Evolutionary conservation across 129 eudicot genomes (phyloP), one percentile per base, ranked within the genome.

Genomic region (Gnaphalium uliginosum): DNA sequence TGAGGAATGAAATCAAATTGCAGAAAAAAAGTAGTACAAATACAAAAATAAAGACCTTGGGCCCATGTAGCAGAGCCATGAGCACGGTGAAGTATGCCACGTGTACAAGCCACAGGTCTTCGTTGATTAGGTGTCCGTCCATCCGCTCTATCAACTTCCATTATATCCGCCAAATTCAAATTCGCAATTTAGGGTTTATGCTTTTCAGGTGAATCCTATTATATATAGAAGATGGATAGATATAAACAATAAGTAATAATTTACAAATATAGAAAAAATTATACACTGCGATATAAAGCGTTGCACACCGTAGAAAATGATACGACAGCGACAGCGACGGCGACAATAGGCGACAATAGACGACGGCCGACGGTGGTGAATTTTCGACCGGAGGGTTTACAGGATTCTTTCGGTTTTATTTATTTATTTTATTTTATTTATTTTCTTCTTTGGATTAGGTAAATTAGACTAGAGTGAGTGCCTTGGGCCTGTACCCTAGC

Each of bases 11-110:
- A 71, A 60, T 21, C 15, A 74, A 19, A 41, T 10, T 24, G n/a
- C 14, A n/a, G 29, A 17, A 23, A 23, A 68, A 72, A 68, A 29
- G 4, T 29, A 29, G n/a, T n/a, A 19, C 13, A 72, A 15, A 58
- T 9, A 6, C n/a, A 17, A 33, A 23, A 64, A 14, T 6, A 30
- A 56, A 23, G 50, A 90, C 98, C 96, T 83, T 93, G 96, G 73
- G 96, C 88, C 92, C 96, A 93, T 74, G 84, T 86, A 29, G 96
- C 93, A 76, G 96, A 93, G 77, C 98, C 98, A 85, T 93, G 96
- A 66, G 96, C 98, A 19, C 98, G 96, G 58, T 83, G 85, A 23
- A 93, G 92, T 46, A 86, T 63, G 73, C 76, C 81, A 35, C 96
- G 88, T 56, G 92, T 74, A 85, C 90, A 93, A 67, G 83, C 79